A percentile compares a stretch with the other conserved stretches of the same genome.
phyloP scores from a whole-genome alignment of 1,139 yeast species.

The Kluyveromyces sp. region DNA sequence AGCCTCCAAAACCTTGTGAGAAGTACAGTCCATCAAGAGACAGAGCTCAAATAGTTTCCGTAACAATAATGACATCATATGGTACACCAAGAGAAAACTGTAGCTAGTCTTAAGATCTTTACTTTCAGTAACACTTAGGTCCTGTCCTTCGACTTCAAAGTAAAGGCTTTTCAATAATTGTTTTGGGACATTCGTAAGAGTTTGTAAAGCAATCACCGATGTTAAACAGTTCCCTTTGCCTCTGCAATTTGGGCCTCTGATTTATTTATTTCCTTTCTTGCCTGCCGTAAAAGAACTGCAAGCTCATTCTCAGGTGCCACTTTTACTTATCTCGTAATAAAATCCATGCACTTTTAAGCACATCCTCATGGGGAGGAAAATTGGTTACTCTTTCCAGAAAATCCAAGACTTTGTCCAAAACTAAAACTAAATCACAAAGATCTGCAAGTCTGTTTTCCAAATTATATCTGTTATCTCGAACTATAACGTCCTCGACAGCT shows the following conservation, averaged over 20 bases:
- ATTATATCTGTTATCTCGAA: not conserved
- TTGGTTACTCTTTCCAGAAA: not conserved
- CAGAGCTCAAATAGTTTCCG: constrained; percentile 4
- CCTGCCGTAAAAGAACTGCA: not conserved
- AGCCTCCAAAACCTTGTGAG: constrained; percentile 4
- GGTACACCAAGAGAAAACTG: constrained; percentile 6
- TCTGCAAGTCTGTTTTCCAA: not conserved
- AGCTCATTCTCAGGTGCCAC: not conserved
- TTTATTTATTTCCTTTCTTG: not conserved
- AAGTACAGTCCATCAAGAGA: constrained; percentile 1
- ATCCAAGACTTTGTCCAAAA: not conserved
- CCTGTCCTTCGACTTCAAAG: constrained; percentile 4
- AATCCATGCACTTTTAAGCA: not conserved
- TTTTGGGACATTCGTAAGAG: constrained; percentile 2
- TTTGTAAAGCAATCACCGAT: not conserved
- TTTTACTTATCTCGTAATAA: not conserved
- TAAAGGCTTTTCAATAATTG: constrained; percentile 4
- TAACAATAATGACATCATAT: constrained; percentile 1
- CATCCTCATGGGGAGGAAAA: not conserved
- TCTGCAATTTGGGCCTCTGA: not conserved
- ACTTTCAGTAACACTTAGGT: not conserved
- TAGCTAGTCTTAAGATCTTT: not conserved
- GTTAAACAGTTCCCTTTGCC: constrained; percentile 1
- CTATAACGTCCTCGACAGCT: not conserved
- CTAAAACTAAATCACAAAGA: not conserved